Evolutionary conservation across 495 filamentous ascomycete species (phyloP), one percentile per base, ranked within the genome.

Genomic region (Neurospora sp.): DNA sequence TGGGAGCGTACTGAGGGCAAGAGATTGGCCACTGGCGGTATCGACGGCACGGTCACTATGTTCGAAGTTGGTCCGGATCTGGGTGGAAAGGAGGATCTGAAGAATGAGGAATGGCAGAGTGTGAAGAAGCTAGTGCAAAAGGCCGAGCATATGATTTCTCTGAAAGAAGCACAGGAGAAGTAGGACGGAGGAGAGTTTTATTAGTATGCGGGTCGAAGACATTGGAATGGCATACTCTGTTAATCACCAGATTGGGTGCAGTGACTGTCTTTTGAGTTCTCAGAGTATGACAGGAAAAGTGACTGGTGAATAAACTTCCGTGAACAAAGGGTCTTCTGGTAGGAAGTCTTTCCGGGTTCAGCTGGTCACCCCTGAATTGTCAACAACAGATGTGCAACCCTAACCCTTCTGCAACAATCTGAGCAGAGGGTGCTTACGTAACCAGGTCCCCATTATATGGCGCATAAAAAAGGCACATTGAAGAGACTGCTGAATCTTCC

Each of bases 1-100:
- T 99, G 96, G 96, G 96, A 99, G 82, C 86, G 88, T 75, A 89
- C 88, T 70, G 94, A 97, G 81, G 96, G 96, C 37, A 91, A 91
- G 82, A 85, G 91, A 70, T 80, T 98, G 40, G 96, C 93, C 2
- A 93, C 93, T 20, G 96, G 96, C 37, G 96, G 96, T 0, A 87
- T 98, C 69, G 94, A 97, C 78, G 94, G 96, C 2, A 89, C 91
- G 3, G 88, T 97, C 18, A 97, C 91, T 0, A 89, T 99, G 20
- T 98, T 98, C 80, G 96, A 99, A 83, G 94, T 98, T 20, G 96
- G 93, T 18, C 88, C 87, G 68, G 94, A 94, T 70, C 81, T 97
- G 22, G 91, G 92, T 37, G 94, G 94, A 8, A 88, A 89, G 73
- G 94, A 97, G 76, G 87, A 87, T 27, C 88, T 93, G 3, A 89